Conservation (phyloP, 2,329 filamentous ascomycete species). For the Neonectria faginata region DNA sequence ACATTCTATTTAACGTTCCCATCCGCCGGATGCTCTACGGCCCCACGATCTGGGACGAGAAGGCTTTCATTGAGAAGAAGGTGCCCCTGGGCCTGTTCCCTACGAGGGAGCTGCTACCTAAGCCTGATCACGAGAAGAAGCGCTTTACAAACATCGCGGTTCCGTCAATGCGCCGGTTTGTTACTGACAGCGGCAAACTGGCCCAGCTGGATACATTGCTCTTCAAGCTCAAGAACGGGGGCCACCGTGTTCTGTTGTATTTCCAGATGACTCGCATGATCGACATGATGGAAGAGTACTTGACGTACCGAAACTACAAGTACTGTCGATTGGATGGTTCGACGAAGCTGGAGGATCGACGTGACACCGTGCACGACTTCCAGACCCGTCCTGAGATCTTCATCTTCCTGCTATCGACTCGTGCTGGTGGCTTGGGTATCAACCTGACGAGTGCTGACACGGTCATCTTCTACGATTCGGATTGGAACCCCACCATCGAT, state of each 20-base stretch:
- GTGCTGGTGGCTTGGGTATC: constrained; percentile 97
- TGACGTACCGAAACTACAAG: constrained; percentile 99
- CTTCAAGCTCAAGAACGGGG: constrained; percentile 88
- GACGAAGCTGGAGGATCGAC: constrained; percentile 95
- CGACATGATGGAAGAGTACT: constrained; percentile 98
- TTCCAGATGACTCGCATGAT: constrained; percentile 99
- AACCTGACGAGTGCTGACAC: constrained; percentile 97
- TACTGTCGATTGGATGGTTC: constrained; percentile 97
- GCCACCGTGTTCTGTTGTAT: constrained; percentile 94
- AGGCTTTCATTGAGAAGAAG: constrained; percentile 78
- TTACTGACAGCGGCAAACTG: constrained; percentile 97
- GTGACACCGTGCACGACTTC: constrained; percentile 97
- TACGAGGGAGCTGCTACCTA: constrained; percentile 74
- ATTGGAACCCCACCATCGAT: constrained; percentile 99
- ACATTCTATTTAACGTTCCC: constrained; percentile 80
- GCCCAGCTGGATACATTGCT: constrained; percentile 90
- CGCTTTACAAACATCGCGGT: constrained; percentile 92
- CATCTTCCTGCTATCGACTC: constrained; percentile 94
- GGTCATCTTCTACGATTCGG: constrained; percentile 99
- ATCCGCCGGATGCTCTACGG: constrained; percentile 83
- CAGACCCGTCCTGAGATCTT: constrained; percentile 95
- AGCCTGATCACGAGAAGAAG: constrained; percentile 82
- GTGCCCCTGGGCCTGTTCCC: constrained; percentile 75
- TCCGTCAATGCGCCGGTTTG: constrained; percentile 96
- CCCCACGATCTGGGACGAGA: constrained; percentile 73